Conservation (phyloP, 805 yeast species). For the Spathaspora hagerdaliae region DNA sequence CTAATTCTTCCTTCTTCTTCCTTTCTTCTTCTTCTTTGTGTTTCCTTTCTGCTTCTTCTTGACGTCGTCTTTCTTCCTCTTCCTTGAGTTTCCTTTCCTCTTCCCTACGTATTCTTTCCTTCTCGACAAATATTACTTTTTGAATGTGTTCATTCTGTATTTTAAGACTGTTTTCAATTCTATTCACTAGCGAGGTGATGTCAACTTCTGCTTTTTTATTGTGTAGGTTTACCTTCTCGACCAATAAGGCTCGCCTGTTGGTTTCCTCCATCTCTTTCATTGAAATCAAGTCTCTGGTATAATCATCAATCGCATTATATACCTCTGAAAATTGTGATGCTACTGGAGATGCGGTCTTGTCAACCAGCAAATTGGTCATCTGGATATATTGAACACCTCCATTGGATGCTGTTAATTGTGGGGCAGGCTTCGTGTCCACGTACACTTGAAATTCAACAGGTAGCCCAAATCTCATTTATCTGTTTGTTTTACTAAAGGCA, state of each 20-base stretch:
- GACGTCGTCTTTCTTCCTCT: slow-evolving; percentile 18
- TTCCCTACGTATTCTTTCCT: slow-evolving; percentile 16
- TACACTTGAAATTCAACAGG: slow-evolving; percentile 20
- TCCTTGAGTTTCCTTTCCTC: slow-evolving; percentile 17
- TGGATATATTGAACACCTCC: neutral
- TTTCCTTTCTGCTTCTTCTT: slow-evolving; percentile 17
- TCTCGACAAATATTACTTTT: slow-evolving; percentile 13
- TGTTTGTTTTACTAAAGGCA: no score
- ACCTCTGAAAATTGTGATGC: slow-evolving; percentile 17
- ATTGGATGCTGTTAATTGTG: neutral
- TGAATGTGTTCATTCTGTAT: slow-evolving; percentile 15
- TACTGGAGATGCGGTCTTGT: slow-evolving; percentile 17
- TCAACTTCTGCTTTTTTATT: neutral
- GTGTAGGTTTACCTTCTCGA: neutral
- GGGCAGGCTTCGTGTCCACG: slow-evolving; percentile 3
- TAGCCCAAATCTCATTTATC: slow-evolving; percentile 23
- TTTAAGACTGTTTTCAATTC: slow-evolving; percentile 5
- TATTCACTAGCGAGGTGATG: neutral
- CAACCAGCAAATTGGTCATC: neutral
- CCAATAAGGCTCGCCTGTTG: neutral
- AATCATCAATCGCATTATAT: slow-evolving; percentile 5
- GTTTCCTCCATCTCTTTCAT: neutral
- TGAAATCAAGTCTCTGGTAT: neutral
- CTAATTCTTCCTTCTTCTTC: slow-evolving; percentile 10
- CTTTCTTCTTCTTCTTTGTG: slow-evolving; percentile 16